These are phyloP conservation scores for Colletotrichum lupini DNA, from an alignment of 2,329 filamentous ascomycete genomes.

Conservation along the genomic window DNA sequence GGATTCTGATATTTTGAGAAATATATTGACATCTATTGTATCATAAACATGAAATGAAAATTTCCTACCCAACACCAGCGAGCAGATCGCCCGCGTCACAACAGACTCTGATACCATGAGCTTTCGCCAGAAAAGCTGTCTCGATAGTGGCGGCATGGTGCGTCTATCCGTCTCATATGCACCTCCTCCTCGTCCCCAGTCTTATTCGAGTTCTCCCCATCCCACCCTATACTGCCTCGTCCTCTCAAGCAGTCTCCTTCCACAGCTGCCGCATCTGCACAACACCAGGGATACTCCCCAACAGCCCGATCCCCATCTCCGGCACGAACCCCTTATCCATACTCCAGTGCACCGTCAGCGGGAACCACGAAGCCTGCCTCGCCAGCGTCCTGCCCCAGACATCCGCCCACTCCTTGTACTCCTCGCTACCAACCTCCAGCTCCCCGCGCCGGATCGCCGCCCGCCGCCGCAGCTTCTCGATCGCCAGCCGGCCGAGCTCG, in stretches of 20 bases:
- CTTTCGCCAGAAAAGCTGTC: not conserved
- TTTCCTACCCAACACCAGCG: not conserved
- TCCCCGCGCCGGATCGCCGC: slow-evolving; percentile 37
- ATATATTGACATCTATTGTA: not conserved
- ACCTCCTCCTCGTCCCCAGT: not conserved
- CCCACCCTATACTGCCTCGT: too few species aligned
- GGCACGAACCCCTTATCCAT: slow-evolving; percentile 68
- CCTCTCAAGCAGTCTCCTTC: slow-evolving; percentile 48
- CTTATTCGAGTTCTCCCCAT: not conserved
- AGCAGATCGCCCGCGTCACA: not conserved
- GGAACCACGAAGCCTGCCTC: slow-evolving; percentile 80
- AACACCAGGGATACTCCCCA: slow-evolving; percentile 57
- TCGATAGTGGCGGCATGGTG: not conserved
- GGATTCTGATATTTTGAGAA: too few species aligned
- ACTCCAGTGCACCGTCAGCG: slow-evolving; percentile 87
- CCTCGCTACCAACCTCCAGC: slow-evolving; percentile 47
- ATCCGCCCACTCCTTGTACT: slow-evolving; percentile 57
- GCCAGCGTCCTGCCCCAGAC: slow-evolving; percentile 75
- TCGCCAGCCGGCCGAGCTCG: slow-evolving; percentile 75
- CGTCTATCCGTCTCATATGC: not conserved
- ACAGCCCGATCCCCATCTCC: slow-evolving; percentile 52
- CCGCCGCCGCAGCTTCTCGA: slow-evolving; percentile 55
- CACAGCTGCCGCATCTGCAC: slow-evolving; percentile 59
- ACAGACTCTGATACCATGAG: not conserved
- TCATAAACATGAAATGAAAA: slow-evolving; percentile 20